Percentiles rank a stretch among this genome's conserved stretches.
Evolutionary conservation across 176 grass and related monocot species (phyloP).

Genomic region (Coix lacrymajobi): DNA sequence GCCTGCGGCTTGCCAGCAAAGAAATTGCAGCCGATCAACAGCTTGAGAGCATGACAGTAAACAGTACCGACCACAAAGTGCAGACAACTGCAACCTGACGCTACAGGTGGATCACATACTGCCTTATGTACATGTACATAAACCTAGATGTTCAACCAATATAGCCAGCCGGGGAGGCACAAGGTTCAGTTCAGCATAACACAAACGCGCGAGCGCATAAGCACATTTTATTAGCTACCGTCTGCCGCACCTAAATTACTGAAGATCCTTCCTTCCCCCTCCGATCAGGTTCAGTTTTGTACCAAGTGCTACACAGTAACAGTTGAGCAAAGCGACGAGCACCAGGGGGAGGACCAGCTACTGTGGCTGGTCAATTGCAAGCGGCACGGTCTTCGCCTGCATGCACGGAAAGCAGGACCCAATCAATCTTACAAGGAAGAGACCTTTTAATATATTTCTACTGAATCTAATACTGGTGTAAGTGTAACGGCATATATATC

Average conservation of each 20-base stretch:
- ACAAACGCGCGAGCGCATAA: background rate
- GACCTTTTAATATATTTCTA: background rate
- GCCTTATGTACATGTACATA: conserved; percentile 1
- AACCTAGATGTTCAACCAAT: conserved; percentile 13
- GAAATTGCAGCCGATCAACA: background rate
- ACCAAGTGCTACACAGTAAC: background rate
- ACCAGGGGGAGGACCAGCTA: background rate
- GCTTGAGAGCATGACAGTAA: background rate
- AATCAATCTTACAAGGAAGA: conserved; percentile 1
- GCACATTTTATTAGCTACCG: conserved; percentile 2
- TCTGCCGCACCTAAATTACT: background rate
- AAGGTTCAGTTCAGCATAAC: background rate
- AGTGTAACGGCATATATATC: background rate
- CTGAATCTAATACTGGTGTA: background rate
- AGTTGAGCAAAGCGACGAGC: background rate
- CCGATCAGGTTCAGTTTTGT: background rate
- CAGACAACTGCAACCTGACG: background rate
- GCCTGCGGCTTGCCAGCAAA: background rate
- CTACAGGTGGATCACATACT: background rate
- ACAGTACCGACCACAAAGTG: background rate
- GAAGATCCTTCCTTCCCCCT: background rate
- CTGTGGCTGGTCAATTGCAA: conserved; percentile 47
- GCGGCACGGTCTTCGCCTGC: conserved; percentile 78
- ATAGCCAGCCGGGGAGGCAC: background rate
- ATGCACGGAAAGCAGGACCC: background rate